Conservation (phyloP, 2,329 filamentous ascomycete species). For the Penicillium sp. region DNA sequence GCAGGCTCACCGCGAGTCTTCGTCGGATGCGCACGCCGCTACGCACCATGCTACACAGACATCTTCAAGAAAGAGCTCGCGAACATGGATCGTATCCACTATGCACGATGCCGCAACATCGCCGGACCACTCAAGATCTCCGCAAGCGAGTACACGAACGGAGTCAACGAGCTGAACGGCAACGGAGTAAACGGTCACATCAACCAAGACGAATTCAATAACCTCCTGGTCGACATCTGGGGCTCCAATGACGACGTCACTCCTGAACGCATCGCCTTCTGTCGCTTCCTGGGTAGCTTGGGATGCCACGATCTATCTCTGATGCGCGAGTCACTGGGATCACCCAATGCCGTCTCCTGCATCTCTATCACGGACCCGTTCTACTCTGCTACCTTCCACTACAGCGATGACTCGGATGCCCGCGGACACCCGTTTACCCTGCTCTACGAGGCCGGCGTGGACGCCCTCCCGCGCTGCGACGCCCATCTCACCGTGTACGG, state of each 20-base stretch:
- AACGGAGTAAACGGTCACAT: slow-evolving; percentile 2
- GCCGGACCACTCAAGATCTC: slow-evolving; percentile 46
- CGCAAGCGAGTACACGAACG: not conserved
- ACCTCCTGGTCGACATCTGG: slow-evolving; percentile 28
- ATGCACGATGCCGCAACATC: slow-evolving; percentile 52
- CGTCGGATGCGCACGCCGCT: slow-evolving; percentile 60
- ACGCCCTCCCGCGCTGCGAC: slow-evolving; percentile 46
- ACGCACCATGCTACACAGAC: slow-evolving; percentile 53
- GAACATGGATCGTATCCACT: slow-evolving; percentile 50
- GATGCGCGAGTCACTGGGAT: slow-evolving; percentile 53
- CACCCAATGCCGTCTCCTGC: slow-evolving; percentile 46
- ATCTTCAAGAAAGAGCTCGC: slow-evolving; percentile 52
- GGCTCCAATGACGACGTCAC: slow-evolving; percentile 26
- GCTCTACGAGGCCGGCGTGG: slow-evolving; percentile 55
- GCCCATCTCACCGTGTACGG: slow-evolving; percentile 48
- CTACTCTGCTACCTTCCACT: slow-evolving; percentile 38
- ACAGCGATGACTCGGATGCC: slow-evolving; percentile 16
- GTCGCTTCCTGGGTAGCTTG: slow-evolving; percentile 46
- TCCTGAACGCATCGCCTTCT: slow-evolving; percentile 30
- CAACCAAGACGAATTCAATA: slow-evolving; percentile 8
- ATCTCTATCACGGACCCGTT: slow-evolving; percentile 44
- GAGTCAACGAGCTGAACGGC: not conserved
- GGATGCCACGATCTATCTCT: slow-evolving; percentile 53
- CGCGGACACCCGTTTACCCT: slow-evolving; percentile 45
- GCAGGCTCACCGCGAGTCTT: slow-evolving; percentile 50